Evolutionary conservation across 192 early-diverging fungal genomes (phyloP).

Genomic region (Rhizophagus prolifer): DNA sequence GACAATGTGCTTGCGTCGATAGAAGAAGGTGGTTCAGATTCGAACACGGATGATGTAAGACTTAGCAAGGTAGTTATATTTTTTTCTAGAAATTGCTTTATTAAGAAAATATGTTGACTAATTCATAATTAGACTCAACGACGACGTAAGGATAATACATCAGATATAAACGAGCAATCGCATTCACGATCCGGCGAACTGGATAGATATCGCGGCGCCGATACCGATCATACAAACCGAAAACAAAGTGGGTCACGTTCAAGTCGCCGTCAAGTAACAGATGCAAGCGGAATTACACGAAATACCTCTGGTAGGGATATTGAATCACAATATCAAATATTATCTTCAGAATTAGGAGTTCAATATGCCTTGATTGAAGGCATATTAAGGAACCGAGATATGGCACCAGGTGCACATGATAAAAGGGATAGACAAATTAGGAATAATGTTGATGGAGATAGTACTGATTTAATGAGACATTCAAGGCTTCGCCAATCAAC

Average conservation of each 20-base stretch:
- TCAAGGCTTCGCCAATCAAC: background rate
- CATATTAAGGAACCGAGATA: conserved; percentile 22
- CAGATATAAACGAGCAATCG: conserved; percentile 5
- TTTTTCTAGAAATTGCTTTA: background rate
- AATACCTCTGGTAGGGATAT: conserved; percentile 13
- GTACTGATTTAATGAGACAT: conserved; percentile 14
- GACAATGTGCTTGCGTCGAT: background rate
- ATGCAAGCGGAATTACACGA: background rate
- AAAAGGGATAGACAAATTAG: conserved; percentile 17
- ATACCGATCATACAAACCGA: conserved; percentile 7
- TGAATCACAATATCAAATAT: conserved; percentile 22
- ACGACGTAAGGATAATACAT: conserved; percentile 1
- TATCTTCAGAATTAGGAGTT: conserved; percentile 24
- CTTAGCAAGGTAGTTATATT: background rate
- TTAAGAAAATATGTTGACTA: background rate
- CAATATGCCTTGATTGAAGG: conserved; percentile 31
- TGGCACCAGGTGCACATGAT: conserved; percentile 6
- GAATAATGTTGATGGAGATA: conserved; percentile 10
- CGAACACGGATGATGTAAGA: conserved; percentile 12
- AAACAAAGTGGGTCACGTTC: conserved; percentile 16
- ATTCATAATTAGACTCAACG: conserved; percentile 15
- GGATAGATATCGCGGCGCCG: conserved; percentile 7
- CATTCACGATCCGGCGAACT: conserved; percentile 3
- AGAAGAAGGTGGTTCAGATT: conserved; percentile 9
- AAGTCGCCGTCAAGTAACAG: background rate